Conservation (phyloP, 345 rosid genomes). For the Cochlearia excelsa region DNA sequence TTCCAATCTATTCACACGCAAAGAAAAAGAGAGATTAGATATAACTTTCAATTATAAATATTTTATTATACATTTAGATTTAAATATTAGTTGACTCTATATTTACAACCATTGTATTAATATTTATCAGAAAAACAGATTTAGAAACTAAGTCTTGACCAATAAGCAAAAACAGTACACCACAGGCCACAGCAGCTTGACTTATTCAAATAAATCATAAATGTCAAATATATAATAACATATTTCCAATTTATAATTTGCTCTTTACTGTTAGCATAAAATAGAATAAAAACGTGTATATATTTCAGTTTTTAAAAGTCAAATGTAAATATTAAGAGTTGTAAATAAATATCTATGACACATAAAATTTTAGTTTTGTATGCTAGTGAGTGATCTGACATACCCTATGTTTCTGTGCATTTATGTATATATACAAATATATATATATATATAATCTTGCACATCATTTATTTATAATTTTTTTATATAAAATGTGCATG, state of each 20-base stretch:
- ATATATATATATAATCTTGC: neutral
- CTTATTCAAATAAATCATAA: no score
- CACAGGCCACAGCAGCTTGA: no score
- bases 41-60: neutral
- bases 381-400: slow-evolving; percentile 28
- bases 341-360: slow-evolving; percentile 9
- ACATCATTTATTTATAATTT: slow-evolving; percentile 3
- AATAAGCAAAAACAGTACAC: no score
- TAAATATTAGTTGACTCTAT: neutral
- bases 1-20: slow-evolving; percentile 66
- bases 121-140: no score
- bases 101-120: no score
- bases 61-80: neutral
- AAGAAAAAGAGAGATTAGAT: neutral
- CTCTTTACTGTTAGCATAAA: no score
- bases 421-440: slow-evolving; percentile 7
- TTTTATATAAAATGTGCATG: slow-evolving; percentile 1
- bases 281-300: no score
- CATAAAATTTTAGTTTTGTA: slow-evolving; percentile 24
- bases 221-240: no score
- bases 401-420: slow-evolving; percentile 26
- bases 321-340: slow-evolving; percentile 5
- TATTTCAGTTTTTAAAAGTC: neutral
- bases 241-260: no score
- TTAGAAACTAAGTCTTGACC: no score